A percentile compares a stretch with the other conserved stretches of the same genome.
phyloP scores from a whole-genome alignment of 345 rosid species.

The Eucalyptus coolabah region DNA sequence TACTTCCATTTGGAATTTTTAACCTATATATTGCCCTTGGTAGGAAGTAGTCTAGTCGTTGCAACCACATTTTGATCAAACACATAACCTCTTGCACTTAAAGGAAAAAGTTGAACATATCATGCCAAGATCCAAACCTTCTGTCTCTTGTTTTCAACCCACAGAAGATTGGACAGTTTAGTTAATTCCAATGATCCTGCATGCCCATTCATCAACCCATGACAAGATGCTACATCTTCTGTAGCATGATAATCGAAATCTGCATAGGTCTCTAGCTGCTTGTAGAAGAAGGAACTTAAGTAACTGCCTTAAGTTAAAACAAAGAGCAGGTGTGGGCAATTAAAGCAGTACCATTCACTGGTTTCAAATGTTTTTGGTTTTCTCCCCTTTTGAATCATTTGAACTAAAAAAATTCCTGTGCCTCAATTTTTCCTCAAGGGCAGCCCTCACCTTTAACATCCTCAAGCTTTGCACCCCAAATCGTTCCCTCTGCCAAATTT shows the following conservation, averaged over 20 bases:
- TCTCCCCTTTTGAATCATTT: constrained; percentile 24
- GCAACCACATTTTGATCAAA: background rate
- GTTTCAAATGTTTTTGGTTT: constrained; percentile 27
- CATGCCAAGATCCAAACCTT: constrained; percentile 30
- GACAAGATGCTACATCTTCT: constrained; percentile 11
- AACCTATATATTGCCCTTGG: background rate
- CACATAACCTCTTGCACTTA: background rate
- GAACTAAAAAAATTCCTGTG: constrained; percentile 38
- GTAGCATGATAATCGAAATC: constrained; percentile 70
- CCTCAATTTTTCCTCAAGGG: constrained; percentile 68
- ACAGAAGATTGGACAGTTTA: constrained; percentile 37
- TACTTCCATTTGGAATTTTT: background rate
- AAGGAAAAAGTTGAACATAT: background rate
- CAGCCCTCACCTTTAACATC: constrained; percentile 78
- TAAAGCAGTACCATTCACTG: constrained; percentile 34
- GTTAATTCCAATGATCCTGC: constrained; percentile 6
- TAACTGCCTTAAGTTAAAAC: background rate
- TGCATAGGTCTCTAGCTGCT: constrained; percentile 64
- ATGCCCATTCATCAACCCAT: constrained; percentile 5
- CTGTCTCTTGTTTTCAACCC: constrained; percentile 30
- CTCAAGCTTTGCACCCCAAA: constrained; percentile 60
- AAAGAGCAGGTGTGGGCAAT: background rate
- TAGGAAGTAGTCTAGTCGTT: background rate
- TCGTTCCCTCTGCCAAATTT: constrained; percentile 35
- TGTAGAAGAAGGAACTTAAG: constrained; percentile 11